Conservation (phyloP, 2,329 filamentous ascomycete genomes). For the Coniochaeta sp. region DNA sequence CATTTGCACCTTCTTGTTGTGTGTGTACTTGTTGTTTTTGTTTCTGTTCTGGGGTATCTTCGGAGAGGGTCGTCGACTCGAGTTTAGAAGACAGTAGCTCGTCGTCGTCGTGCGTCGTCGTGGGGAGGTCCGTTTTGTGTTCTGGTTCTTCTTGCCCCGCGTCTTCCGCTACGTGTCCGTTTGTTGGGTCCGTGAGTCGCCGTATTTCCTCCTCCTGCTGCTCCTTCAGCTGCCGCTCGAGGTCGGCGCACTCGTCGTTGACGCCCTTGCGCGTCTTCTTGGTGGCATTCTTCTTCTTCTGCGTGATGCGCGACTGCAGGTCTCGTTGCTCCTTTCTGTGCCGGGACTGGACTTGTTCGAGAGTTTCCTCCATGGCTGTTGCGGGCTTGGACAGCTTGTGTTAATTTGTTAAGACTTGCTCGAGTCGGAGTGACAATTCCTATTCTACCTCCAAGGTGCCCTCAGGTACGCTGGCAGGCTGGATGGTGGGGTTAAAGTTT, state of each 20-base stretch:
- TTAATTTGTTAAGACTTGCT: neutral
- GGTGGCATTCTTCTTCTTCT: slow-evolving; percentile 93
- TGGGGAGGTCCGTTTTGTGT: neutral
- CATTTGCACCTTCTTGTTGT: slow-evolving; percentile 12
- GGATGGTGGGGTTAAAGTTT: neutral
- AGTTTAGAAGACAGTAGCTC: slow-evolving; percentile 7
- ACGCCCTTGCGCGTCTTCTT: slow-evolving; percentile 76
- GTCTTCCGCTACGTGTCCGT: neutral
- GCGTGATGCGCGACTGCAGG: slow-evolving; percentile 75
- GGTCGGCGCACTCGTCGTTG: slow-evolving; percentile 66
- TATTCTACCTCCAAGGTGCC: too few species aligned
- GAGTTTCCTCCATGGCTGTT: slow-evolving; percentile 32
- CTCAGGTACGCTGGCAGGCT: too few species aligned
- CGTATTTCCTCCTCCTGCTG: slow-evolving; percentile 55
- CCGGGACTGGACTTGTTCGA: slow-evolving; percentile 70
- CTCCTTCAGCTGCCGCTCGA: slow-evolving; percentile 61
- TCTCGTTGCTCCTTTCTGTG: slow-evolving; percentile 88
- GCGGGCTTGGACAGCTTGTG: neutral
- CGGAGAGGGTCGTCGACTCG: slow-evolving; percentile 10
- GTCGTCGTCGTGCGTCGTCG: too few species aligned
- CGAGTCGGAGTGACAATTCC: neutral
- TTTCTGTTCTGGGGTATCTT: slow-evolving; percentile 12
- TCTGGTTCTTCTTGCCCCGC: neutral
- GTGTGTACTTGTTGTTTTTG: slow-evolving; percentile 8
- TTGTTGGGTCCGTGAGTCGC: neutral